Conservation (phyloP, 202 grass and related monocot species). For the Brachypodium distachyon region DNA sequence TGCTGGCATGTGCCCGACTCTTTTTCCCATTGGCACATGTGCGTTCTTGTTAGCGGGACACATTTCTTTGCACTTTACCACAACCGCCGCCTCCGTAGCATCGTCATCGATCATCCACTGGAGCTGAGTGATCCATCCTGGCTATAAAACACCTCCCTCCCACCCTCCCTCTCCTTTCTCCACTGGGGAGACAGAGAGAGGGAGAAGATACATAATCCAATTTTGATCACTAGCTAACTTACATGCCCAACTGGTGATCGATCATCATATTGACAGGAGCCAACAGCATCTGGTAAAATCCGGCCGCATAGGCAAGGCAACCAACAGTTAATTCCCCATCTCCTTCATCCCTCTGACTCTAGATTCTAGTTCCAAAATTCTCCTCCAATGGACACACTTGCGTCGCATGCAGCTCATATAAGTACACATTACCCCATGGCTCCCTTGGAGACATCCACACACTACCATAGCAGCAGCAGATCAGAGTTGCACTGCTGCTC, state of each 20-base stretch:
- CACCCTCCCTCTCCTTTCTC: slow-evolving; percentile 10
- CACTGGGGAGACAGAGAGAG: slow-evolving; percentile 12
- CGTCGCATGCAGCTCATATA: slow-evolving; percentile 27
- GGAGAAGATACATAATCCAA: slow-evolving; percentile 11
- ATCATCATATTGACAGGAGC: slow-evolving; percentile 17
- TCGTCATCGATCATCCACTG: not conserved
- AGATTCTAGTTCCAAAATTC: slow-evolving; percentile 33
- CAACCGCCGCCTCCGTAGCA: not conserved
- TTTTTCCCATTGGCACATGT: not conserved
- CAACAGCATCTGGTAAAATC: not conserved
- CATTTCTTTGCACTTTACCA: not conserved
- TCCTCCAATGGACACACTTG: not conserved
- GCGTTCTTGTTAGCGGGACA: not conserved
- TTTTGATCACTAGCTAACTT: slow-evolving; percentile 2
- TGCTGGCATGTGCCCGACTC: not conserved
- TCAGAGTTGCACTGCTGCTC: slow-evolving; percentile 6
- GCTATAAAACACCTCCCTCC: slow-evolving; percentile 32
- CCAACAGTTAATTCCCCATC: slow-evolving; percentile 19
- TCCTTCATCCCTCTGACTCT: not conserved
- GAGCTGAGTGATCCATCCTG: not conserved
- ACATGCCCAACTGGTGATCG: slow-evolving; percentile 23
- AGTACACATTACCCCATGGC: slow-evolving; percentile 19
- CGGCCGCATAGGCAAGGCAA: slow-evolving; percentile 10
- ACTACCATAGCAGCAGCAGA: not conserved
- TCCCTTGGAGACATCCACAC: slow-evolving; percentile 20